A percentile compares a stretch with the other conserved stretches of the same genome.
These are phyloP conservation scores for Hortiboletus campestris DNA, from an alignment of 768 basidiomycete species.

Conservation along the genomic window DNA sequence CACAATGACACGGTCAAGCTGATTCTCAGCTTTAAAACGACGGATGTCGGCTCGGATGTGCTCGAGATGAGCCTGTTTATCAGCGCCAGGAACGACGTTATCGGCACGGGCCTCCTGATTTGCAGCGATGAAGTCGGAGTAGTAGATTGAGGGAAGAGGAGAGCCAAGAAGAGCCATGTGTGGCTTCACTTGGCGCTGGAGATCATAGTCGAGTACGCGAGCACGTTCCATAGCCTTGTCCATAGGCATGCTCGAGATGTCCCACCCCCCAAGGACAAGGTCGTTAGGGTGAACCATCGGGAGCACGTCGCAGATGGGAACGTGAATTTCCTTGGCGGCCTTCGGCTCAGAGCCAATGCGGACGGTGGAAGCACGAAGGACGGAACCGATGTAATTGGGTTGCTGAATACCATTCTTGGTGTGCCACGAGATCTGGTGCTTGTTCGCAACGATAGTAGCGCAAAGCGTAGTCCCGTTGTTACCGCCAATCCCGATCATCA, in stretches of 20 bases:
- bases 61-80: constrained; percentile 92
- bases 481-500: constrained; percentile 96
- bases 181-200: constrained; percentile 92
- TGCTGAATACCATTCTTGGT: constrained; percentile 90
- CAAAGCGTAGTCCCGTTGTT: constrained; percentile 96
- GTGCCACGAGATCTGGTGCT: constrained; percentile 90
- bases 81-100: constrained; percentile 79
- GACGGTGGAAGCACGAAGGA: constrained; percentile 94
- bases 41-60: constrained; percentile 92
- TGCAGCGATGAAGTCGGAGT: constrained; percentile 96
- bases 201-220: constrained; percentile 92
- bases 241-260: constrained; percentile 82
- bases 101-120: constrained; percentile 97
- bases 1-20: constrained; percentile 84
- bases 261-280: constrained; percentile 97
- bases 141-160: constrained; percentile 94
- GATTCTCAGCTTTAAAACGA: constrained; percentile 81
- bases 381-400: constrained; percentile 97
- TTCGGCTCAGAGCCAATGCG: constrained; percentile 80
- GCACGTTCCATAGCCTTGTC: constrained; percentile 94
- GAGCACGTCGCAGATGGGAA: constrained; percentile 88
- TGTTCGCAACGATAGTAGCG: constrained; percentile 95
- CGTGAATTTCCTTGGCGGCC: constrained; percentile 86
- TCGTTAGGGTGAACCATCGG: constrained; percentile 99
- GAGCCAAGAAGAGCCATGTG: constrained; percentile 76